These are phyloP conservation scores for Dalbergia oliveri DNA, from an alignment of 306 rosid genomes.

Conservation along the genomic window DNA sequence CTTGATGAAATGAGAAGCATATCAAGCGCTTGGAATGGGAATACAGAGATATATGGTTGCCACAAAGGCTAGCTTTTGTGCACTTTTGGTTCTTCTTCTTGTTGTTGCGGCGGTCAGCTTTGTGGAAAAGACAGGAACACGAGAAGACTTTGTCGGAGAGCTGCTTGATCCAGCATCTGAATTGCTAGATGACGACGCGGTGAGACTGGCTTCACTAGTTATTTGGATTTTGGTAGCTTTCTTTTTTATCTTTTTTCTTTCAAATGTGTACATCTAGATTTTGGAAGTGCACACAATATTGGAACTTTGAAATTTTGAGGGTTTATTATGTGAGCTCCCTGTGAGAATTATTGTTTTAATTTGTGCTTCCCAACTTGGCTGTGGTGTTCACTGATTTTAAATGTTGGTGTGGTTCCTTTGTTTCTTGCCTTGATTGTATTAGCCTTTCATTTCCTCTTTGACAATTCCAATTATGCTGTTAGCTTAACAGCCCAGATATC, in stretches of 20 bases:
- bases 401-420: slow-evolving; percentile 2
- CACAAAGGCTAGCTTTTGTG: slow-evolving; percentile 56
- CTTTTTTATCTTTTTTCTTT: neutral
- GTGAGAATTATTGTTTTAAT: neutral
- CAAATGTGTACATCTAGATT: neutral
- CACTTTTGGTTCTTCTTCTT: slow-evolving; percentile 60
- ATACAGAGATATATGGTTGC: slow-evolving; percentile 63
- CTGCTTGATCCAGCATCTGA: slow-evolving; percentile 73
- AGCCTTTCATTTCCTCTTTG: neutral
- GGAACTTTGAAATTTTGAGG: slow-evolving; percentile 28
- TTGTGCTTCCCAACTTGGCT: slow-evolving; percentile 22
- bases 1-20: slow-evolving; percentile 73
- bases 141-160: slow-evolving; percentile 60
- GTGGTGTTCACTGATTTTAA: neutral
- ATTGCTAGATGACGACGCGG: slow-evolving; percentile 68
- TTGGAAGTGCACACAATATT: neutral
- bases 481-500: neutral
- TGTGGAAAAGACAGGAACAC: slow-evolving; percentile 52
- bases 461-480: slow-evolving; percentile 3
- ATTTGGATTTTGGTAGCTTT: slow-evolving; percentile 37
- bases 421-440: slow-evolving; percentile 12
- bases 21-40: slow-evolving; percentile 58
- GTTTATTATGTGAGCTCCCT: slow-evolving; percentile 4
- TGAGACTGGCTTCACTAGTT: slow-evolving; percentile 51
- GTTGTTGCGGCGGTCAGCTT: slow-evolving; percentile 58